These are phyloP conservation scores for Aspergillus novofumigatus DNA, from an alignment of 2,329 filamentous ascomycete species.

Conservation along the genomic window DNA sequence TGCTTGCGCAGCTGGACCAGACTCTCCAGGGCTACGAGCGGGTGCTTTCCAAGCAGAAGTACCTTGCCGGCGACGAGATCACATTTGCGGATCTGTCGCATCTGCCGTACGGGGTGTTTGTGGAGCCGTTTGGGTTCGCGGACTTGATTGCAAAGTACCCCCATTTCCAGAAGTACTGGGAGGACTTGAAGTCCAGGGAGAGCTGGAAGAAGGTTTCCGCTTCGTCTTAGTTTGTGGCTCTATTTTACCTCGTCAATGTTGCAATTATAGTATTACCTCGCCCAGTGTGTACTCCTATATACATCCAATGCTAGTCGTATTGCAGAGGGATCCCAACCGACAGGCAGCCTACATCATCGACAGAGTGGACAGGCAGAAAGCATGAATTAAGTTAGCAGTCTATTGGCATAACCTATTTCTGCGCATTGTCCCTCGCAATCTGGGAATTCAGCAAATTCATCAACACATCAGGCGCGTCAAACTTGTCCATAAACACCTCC, in stretches of 20 bases:
- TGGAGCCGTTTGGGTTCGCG: constrained; percentile 9
- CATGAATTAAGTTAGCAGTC: neutral
- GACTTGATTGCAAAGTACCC: constrained; percentile 13
- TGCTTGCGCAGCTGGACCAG: constrained; percentile 7
- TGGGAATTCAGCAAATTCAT: constrained; percentile 29
- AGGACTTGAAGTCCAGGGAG: constrained; percentile 9
- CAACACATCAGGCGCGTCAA: constrained; percentile 34
- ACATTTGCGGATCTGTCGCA: constrained; percentile 13
- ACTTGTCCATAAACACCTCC: constrained; percentile 39
- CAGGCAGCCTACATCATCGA: no score
- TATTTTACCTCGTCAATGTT: neutral
- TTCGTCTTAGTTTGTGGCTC: neutral
- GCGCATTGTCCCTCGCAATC: constrained; percentile 23
- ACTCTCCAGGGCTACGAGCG: constrained; percentile 15
- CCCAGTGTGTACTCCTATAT: no score
- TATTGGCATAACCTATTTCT: neutral
- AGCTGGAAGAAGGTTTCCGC: constrained; percentile 8
- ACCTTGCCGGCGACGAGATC: constrained; percentile 16
- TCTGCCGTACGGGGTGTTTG: constrained; percentile 9
- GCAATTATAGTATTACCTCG: no score
- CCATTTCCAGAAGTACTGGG: constrained; percentile 11
- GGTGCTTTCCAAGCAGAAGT: constrained; percentile 17
- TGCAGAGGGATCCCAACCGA: no score
- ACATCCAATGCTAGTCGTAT: no score
- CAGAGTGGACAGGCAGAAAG: neutral